Conservation (phyloP, 2,329 filamentous ascomycete species). For the Sordariomycetes sp. region DNA sequence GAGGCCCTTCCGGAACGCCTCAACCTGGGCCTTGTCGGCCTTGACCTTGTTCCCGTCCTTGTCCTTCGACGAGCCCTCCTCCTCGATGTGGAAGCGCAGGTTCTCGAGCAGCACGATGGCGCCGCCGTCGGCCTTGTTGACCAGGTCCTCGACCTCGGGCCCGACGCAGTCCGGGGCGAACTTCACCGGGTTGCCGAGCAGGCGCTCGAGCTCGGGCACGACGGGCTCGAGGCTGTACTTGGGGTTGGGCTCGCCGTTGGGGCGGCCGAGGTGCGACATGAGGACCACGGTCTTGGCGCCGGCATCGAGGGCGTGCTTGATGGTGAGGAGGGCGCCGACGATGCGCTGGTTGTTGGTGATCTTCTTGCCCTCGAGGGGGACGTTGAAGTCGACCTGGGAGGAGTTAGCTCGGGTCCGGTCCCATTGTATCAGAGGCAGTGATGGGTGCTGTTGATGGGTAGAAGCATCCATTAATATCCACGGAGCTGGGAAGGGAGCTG, state of each 20-base stretch:
- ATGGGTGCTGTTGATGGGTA: neutral
- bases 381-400: constrained; percentile 94
- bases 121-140: constrained; percentile 72
- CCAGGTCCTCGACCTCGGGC: constrained; percentile 77
- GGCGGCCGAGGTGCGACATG: constrained; percentile 97
- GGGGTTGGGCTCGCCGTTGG: constrained; percentile 76
- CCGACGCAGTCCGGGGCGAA: constrained; percentile 90
- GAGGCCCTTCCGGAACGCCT: constrained; percentile 87
- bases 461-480: neutral
- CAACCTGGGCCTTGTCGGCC: constrained; percentile 88
- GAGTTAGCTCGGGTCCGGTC: neutral
- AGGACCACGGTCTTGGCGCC: constrained; percentile 87
- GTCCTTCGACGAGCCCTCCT: constrained; percentile 94
- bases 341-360: constrained; percentile 99
- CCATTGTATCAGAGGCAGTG: neutral
- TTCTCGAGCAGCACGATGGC: constrained; percentile 92
- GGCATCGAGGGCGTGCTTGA: constrained; percentile 86
- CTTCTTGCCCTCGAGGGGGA: constrained; percentile 90
- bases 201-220: constrained; percentile 82
- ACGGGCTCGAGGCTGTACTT: constrained; percentile 96
- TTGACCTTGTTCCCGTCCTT: constrained; percentile 94
- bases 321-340: constrained; percentile 86
- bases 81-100: constrained; percentile 94
- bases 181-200: constrained; percentile 72
- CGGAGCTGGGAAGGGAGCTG: neutral